A percentile compares a stretch with the other conserved stretches of the same genome.
Evolutionary conservation across 148 eudicot genomes (phyloP).

Genomic region (Rhododendron molle): DNA sequence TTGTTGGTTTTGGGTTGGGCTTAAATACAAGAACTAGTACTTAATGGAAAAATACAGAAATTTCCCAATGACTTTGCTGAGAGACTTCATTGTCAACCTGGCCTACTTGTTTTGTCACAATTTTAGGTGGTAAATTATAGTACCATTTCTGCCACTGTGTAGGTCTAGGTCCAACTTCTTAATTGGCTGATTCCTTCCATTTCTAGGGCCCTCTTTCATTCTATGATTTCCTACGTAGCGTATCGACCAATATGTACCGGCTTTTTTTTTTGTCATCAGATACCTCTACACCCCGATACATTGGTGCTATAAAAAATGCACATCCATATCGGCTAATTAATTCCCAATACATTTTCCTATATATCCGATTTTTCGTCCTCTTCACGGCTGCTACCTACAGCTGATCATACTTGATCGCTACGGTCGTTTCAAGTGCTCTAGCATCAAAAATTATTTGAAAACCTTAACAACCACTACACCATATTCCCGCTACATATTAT

Average conservation of each 20-base stretch:
- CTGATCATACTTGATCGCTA: too few relatives aligned
- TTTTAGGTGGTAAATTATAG: not conserved
- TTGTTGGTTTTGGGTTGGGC: not conserved
- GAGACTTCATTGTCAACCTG: not conserved
- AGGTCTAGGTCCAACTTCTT: not conserved
- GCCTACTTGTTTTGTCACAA: not conserved
- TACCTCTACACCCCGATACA: not conserved
- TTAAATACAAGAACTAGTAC: not conserved
- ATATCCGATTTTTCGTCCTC: too few relatives aligned
- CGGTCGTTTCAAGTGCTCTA: not conserved
- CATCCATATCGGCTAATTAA: not conserved
- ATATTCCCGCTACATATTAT: too few relatives aligned
- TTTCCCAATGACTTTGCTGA: not conserved
- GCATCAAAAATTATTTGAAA: not conserved
- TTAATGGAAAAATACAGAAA: not conserved
- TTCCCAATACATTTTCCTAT: too few relatives aligned
- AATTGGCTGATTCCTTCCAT: not conserved
- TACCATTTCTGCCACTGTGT: not conserved
- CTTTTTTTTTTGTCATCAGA: too few relatives aligned
- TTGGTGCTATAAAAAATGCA: not conserved
- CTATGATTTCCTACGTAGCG: not conserved
- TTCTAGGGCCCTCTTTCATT: not conserved
- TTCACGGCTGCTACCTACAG: too few relatives aligned
- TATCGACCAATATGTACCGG: not conserved
- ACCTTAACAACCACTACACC: not conserved